phyloP scores from a whole-genome alignment of 495 filamentous ascomycete genomes.

The Penicillium mononematosum region DNA sequence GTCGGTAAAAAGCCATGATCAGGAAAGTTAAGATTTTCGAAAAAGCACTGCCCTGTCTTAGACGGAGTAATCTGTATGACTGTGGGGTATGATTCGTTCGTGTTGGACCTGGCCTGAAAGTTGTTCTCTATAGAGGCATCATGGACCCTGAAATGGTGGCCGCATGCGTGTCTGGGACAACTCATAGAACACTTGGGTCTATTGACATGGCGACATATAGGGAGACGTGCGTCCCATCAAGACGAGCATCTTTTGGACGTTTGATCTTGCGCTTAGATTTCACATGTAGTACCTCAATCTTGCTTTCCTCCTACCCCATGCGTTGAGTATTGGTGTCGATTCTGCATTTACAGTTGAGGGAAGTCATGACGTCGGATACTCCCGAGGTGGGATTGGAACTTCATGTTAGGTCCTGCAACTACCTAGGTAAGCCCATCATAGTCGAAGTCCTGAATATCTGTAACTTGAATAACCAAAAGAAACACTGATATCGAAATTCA shows the following conservation, averaged over 20 bases:
- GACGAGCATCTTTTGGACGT: background rate
- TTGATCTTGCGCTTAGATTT: background rate
- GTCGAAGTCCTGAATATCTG: background rate
- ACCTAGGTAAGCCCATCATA: background rate
- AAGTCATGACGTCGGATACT: conserved; percentile 12
- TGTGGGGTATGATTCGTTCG: conserved; percentile 1
- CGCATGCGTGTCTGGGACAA: background rate
- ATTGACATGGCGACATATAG: background rate
- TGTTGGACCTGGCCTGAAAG: background rate
- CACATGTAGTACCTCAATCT: background rate
- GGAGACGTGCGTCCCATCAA: background rate
- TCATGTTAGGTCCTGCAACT: background rate
- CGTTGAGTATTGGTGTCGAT: background rate
- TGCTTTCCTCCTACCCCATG: background rate
- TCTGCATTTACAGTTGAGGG: background rate
- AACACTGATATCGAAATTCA: background rate
- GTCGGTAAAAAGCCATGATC: background rate
- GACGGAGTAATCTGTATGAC: background rate
- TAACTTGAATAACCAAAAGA: background rate
- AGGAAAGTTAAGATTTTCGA: background rate
- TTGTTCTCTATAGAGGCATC: background rate
- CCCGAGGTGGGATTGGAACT: background rate
- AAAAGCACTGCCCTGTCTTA: background rate
- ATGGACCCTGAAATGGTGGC: conserved; percentile 1
- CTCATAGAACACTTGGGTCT: background rate